phyloP scores from a whole-genome alignment of 2,329 filamentous ascomycete genomes.

The Sporothrix phasma region DNA sequence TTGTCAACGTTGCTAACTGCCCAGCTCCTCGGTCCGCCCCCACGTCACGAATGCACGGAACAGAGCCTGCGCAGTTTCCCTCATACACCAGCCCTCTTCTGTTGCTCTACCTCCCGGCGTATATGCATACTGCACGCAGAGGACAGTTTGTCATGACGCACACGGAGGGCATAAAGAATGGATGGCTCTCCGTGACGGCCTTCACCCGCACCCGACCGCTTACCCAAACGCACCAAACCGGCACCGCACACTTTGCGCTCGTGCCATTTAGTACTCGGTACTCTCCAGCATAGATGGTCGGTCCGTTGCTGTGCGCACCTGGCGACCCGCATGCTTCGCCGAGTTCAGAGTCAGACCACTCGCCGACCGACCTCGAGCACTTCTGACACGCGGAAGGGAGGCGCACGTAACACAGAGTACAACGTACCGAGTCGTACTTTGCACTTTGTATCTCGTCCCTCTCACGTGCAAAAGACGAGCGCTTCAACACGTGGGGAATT shows the following conservation, averaged over 20 bases:
- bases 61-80: neutral
- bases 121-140: no score
- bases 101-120: neutral
- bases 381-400: neutral
- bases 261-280: no score
- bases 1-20: neutral
- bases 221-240: neutral
- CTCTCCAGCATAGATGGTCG: no score
- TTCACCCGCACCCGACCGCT: neutral
- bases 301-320: neutral
- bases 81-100: neutral
- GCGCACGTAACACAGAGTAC: no score
- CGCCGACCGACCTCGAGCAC: neutral
- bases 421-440: no score
- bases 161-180: neutral
- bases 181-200: no score
- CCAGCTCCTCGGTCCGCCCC: constrained; percentile 7
- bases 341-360: constrained; percentile 4
- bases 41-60: neutral
- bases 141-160: neutral
- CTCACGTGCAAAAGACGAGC: neutral
- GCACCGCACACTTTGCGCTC: neutral
- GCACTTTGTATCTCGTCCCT: no score
- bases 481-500: neutral
- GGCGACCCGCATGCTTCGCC: constrained; percentile 1